Evolutionary conservation across 163 green algal genomes (phyloP), one percentile per base, ranked within the genome.

Genomic region (Scenedesmus sp.): DNA sequence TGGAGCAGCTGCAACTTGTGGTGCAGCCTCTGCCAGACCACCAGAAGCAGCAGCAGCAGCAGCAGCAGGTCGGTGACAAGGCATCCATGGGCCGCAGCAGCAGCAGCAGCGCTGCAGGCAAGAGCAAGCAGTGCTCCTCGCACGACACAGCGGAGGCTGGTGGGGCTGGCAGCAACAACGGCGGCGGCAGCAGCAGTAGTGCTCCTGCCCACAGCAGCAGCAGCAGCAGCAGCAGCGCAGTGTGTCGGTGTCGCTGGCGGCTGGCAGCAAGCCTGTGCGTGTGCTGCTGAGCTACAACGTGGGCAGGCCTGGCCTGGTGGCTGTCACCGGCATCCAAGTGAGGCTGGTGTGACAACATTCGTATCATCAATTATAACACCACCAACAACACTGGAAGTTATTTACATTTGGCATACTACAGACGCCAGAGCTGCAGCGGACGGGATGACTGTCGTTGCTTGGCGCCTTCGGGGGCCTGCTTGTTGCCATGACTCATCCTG

Each of bases 1-100:
- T 98, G 56, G 91, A 94, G n/a, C 42, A 80, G 10, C 53, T 95
- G 51, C 49, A 59, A 26, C 86, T 93, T 6, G 30, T 81, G 53
- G 72, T 89, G 46, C 81, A 89, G 80, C 87, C 24, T 6, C 40
- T 85, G 35, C 90, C 81, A 70, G 40, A n/a, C 42, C 80, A 78
- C 18, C 85, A 89, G 87, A 81, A 73, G 40, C 44, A n/a, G 51
- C 80, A 78, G 26, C 85, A 89, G 87, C 85, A 73, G 40, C 65
- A 87, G 40, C 80, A 81, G 10, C 83, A 86, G 78, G 49, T 56
- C n/a, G 44, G 40, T 65, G 81, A 49, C 0, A 22, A 3, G 3
- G 33, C 78, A 26, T 16, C 78, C 12, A 18, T 44, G 49, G 43
- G 61, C 51, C 35, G 73, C 76, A 46, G 87, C 87, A 61, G 76